Conservation (phyloP, 257 asterid genomes). For the Catharanthus roseus region DNA sequence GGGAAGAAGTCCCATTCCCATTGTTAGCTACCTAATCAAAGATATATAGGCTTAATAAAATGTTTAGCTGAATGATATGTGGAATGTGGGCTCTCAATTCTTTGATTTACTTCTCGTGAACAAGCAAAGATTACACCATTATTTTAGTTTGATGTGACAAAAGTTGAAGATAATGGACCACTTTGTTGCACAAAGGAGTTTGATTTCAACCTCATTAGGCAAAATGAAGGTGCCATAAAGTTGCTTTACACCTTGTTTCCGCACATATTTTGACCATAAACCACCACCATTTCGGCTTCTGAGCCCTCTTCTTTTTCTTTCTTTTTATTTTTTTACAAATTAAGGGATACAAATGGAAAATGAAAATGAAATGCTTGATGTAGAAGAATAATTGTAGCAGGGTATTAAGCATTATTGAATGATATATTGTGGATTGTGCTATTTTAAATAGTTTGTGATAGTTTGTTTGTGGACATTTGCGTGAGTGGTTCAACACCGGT, state of each 20-base stretch:
- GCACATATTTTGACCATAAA: not conserved
- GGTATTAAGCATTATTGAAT: no score
- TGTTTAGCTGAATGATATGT: not conserved
- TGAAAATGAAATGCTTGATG: no score
- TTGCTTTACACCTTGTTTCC: not conserved
- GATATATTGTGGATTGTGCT: no score
- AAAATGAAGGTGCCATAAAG: not conserved
- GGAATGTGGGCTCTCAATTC: not conserved
- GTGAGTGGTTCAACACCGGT: no score
- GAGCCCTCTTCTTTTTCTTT: no score
- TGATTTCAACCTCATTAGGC: not conserved
- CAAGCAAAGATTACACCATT: not conserved
- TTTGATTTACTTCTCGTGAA: constrained; percentile 1
- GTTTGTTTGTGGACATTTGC: no score
- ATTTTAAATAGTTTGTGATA: no score
- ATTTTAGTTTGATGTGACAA: constrained; percentile 9
- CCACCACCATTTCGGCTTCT: not conserved
- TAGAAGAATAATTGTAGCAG: no score
- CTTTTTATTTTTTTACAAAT: no score
- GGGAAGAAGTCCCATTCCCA: constrained; percentile 1
- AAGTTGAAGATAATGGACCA: not conserved
- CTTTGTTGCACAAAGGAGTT: not conserved
- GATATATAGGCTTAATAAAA: not conserved
- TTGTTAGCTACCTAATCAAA: not conserved
- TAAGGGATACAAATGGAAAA: no score